Conservation (phyloP, 169 alveolate species). For the Eimeria falciformis region DNA sequence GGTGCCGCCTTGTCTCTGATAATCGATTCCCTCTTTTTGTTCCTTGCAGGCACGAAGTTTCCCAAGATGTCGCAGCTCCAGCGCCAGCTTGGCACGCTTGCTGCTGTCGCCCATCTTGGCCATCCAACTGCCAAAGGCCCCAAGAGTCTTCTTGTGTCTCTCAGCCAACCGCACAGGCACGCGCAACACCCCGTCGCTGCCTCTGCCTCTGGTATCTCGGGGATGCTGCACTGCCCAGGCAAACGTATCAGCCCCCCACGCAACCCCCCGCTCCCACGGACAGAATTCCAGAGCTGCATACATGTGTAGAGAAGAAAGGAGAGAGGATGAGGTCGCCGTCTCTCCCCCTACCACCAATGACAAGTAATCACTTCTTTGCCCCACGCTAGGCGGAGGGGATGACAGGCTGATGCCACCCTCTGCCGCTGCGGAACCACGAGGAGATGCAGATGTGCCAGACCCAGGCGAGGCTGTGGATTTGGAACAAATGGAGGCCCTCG, state of each 20-base stretch:
- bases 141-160: conserved; percentile 4
- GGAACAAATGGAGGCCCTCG: neutral
- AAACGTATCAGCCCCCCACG: conserved; percentile 13
- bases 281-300: neutral
- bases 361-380: no score
- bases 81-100: neutral
- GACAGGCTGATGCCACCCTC: neutral
- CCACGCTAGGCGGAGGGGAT: neutral
- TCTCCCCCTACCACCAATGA: neutral
- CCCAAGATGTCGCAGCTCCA: no score
- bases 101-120: conserved; percentile 22
- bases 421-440: neutral
- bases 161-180: neutral
- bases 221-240: conserved; percentile 33
- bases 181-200: neutral
- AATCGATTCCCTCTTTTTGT: no score
- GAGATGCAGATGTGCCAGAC: neutral
- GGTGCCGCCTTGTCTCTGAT: no score
- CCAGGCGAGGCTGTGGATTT: neutral
- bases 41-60: no score
- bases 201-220: no score
- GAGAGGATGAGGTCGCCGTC: neutral
- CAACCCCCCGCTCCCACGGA: conserved; percentile 24
- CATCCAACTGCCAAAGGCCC: neutral
- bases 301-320: neutral